Percentiles rank a stretch among this genome's conserved stretches.
Evolutionary conservation across 140 eudicot species (phyloP).

Genomic region (Bidens hawaiensis): DNA sequence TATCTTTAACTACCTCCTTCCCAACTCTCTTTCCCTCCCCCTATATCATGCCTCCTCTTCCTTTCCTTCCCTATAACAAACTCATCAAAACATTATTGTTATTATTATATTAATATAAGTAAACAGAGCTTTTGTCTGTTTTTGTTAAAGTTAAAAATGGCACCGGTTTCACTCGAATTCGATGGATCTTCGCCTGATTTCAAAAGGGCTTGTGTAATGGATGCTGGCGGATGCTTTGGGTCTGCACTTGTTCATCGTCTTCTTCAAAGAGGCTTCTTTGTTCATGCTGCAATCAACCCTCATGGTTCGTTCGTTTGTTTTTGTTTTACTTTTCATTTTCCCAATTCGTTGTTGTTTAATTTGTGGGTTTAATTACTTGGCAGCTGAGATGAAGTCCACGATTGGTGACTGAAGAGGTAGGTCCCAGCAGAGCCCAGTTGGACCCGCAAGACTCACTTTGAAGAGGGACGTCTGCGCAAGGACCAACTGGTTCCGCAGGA

Average conservation of each 20-base stretch:
- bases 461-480: too few relatives aligned
- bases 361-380: background rate
- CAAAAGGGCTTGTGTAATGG: slow-evolving; percentile 72
- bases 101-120: too few relatives aligned
- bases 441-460: too few relatives aligned
- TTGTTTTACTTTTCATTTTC: background rate
- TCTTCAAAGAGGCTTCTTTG: slow-evolving; percentile 56
- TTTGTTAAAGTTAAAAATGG: too few relatives aligned
- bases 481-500: too few relatives aligned
- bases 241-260: slow-evolving; percentile 57
- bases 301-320: slow-evolving; percentile 17
- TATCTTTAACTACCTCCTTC: slow-evolving; percentile 26
- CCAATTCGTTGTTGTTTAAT: background rate
- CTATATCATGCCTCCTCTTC: slow-evolving; percentile 18
- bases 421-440: too few relatives aligned
- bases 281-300: slow-evolving; percentile 62
- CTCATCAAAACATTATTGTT: background rate
- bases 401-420: too few relatives aligned
- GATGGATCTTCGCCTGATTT: slow-evolving; percentile 23
- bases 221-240: slow-evolving; percentile 60
- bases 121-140: too few relatives aligned
- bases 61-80: background rate
- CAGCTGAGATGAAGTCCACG: slow-evolving; percentile 48
- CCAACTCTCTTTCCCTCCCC: slow-evolving; percentile 41
- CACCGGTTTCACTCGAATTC: slow-evolving; percentile 13